Evolutionary conservation across 257 asterid species (phyloP), one percentile per base, ranked within the genome.

Genomic region (Przewalskia tangutica): DNA sequence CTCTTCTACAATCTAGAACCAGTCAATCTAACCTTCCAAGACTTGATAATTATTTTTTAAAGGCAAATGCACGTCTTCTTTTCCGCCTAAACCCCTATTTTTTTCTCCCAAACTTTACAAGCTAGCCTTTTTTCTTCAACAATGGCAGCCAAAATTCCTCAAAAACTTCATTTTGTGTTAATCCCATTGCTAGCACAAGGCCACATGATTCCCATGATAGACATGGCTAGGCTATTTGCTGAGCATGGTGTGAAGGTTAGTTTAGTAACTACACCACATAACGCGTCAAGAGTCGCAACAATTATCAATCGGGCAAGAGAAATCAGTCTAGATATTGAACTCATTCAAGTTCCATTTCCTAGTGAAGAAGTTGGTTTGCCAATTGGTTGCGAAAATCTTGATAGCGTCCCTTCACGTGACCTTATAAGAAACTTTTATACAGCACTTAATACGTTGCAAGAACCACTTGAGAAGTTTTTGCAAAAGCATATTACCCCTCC

Each of bases 311-410:
- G 92, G 55, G 93, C 93, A 48, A 66, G 56, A 6, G 67, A 84
- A 14, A 70, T 90, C 0, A 94, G 54, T 6, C 2, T 95, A 4
- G 66, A 67, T 1, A 85, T 93, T 81, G 84, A 66, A 9, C 85
- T 91, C 6, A 82, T 90, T 4, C 89, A 87, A 71, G 80, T 93
- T 83, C 94, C 90, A 6, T 93, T 93, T 77, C 96, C 98, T 55
- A 78, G 89, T 51, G 77, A 73, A 8, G 88, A 93, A 81, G 89
- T 86, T 1, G 97, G 98, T 2, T 84, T 93, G 0, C 98, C 98
- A 0, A 10, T 46, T 2, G 94, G 94, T 14, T 93, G 98, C 48
- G 95, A 93, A 60, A 93, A 91, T 80, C 91, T 93, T 12, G 97
- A 93, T 88, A 87, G 88, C 80, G 91, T 93, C 36, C 94, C 97